Evolutionary conservation across 2,329 filamentous ascomycete species (phyloP).

Genomic region (Penicillium psychrosexuale): DNA sequence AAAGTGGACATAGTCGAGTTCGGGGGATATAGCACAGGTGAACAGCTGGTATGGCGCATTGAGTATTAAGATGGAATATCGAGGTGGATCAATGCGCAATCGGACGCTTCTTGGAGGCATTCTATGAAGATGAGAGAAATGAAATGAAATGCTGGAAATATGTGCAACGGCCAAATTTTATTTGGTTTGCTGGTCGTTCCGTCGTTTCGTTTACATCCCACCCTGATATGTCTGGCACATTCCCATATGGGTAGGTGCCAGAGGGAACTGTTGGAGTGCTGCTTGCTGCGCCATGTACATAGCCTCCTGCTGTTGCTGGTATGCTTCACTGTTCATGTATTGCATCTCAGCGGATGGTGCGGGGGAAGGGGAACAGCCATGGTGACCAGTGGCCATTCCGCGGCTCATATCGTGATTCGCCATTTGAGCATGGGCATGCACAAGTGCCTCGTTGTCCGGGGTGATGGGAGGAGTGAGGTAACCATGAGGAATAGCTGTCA

Average conservation of each 20-base stretch:
- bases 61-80: constrained; percentile 16
- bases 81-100: constrained; percentile 15
- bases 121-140: constrained; percentile 16
- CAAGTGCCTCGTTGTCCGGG: constrained; percentile 44
- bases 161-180: constrained; percentile 22
- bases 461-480: constrained; percentile 50
- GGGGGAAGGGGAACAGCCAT: constrained; percentile 38
- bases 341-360: constrained; percentile 37
- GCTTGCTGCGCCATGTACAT: constrained; percentile 33
- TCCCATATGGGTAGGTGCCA: constrained; percentile 32
- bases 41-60: constrained; percentile 10
- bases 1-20: constrained; percentile 10
- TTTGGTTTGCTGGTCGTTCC: constrained; percentile 14
- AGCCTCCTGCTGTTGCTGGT: constrained; percentile 32
- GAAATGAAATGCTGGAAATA: constrained; percentile 18
- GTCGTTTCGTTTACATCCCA: constrained; percentile 17
- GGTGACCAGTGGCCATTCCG: constrained; percentile 24
- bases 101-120: constrained; percentile 13
- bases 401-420: constrained; percentile 35
- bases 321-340: constrained; percentile 36
- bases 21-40: constrained; percentile 18
- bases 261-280: constrained; percentile 29
- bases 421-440: constrained; percentile 31
- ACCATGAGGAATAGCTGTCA: constrained; percentile 38
- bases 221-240: constrained; percentile 34